Base-by-base conservation (phyloP, 257 asterid species). In the Solanum virginianum region DNA sequence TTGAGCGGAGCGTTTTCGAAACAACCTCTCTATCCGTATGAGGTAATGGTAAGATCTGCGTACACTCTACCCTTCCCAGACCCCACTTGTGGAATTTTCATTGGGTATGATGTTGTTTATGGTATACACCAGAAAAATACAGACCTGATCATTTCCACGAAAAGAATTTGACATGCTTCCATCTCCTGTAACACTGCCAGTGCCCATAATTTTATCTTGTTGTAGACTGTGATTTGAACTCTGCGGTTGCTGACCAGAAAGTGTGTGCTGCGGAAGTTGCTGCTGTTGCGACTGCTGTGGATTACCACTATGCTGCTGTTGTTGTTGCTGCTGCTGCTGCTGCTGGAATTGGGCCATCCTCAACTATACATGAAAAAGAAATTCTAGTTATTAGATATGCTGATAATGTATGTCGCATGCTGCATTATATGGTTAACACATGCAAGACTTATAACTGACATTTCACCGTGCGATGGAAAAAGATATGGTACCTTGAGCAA, bases 121-220 rank as follows among this genome's bases (percentile, higher is more conserved):
- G 47, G 41, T 16, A 80, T 80, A 49, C 41, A 75, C 74, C 75
- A 75, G 90, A 90, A 87, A 90, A 87, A 84, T 88, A 77, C 83
- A 86, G 89, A 96, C 99, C 99, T 96, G 99, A 57, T 96, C 99
- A 84, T 93, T 94, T 80, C 94, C 93, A 36, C 99, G 92, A 83
- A 92, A 94, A 17, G 98, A 93, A 89, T 93, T 96, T 7, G 99
- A 92, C 91, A 94, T 89, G 94, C 94, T 91, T 63, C 98, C 98
- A 89, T 96, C 99, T 41, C 96, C 97, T 56, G 95, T 85, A 54
- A 90, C 94, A 85, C 90, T 91, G 59, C 94, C 93, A 54, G 93
- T 41, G 39, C 94, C 98, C 92, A 93, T 91, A 39, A 92, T 87
- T 88, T 96, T 96, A 87, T 94, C 98, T 85, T 94, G 92, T 88